Conservation (phyloP, 306 rosid genomes). For the Malus orientalis region DNA sequence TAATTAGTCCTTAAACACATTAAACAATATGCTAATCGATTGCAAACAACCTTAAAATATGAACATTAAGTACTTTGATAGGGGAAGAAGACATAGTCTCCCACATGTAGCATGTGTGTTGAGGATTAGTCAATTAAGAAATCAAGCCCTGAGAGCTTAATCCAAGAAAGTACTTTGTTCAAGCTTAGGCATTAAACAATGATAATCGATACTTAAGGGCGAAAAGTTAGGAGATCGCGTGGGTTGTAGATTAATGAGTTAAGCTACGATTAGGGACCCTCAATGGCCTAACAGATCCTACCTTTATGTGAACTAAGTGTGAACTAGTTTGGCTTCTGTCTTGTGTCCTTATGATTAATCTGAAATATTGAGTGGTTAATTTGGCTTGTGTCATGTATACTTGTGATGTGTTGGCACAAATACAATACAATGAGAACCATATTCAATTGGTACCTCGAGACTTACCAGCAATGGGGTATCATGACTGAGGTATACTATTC, state of each 20-base stretch:
- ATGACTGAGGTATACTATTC: too few species aligned
- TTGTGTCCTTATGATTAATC: background rate
- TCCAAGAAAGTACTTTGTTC: constrained; percentile 33
- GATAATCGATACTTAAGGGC: background rate
- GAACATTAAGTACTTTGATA: constrained; percentile 29
- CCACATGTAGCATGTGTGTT: constrained; percentile 60
- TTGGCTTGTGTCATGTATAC: background rate
- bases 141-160: constrained; percentile 15
- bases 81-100: constrained; percentile 40
- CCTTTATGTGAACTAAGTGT: constrained; percentile 13
- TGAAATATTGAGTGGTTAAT: background rate
- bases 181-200: constrained; percentile 7
- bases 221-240: constrained; percentile 22
- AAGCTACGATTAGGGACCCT: constrained; percentile 27
- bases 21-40: constrained; percentile 13
- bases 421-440: background rate
- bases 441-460: background rate
- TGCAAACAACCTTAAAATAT: constrained; percentile 27
- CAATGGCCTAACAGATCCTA: constrained; percentile 45
- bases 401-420: background rate
- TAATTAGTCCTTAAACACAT: background rate
- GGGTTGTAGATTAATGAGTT: constrained; percentile 9
- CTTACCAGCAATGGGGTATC: too few species aligned
- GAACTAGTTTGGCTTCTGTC: background rate
- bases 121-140: constrained; percentile 34